Evolutionary conservation across 495 filamentous ascomycete species (phyloP), one percentile per base, ranked within the genome.

Genomic region (Lasiosphaeria ovina): DNA sequence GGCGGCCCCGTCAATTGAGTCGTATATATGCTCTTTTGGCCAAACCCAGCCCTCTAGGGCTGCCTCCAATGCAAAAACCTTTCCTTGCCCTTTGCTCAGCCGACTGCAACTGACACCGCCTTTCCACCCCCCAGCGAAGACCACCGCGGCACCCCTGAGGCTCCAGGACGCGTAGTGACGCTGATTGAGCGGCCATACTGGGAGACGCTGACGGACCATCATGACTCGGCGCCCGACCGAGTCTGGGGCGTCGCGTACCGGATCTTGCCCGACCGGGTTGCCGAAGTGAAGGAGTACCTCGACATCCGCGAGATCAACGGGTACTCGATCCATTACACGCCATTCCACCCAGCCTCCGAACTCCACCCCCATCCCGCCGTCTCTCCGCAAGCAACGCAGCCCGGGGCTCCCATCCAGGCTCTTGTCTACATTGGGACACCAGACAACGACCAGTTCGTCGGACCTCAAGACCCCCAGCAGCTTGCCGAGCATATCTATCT

Each of bases 281-380:
- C 84, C 60, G 89, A 92, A 75, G 95, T 97, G 3, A 87, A 89
- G 59, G 82, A 89, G 56, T 76, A 97, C 72, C 91, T 99, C 40
- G 93, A 98, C 70, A 92, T 96, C 58, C 88, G 95, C 12, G 95
- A 99, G 76, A 96, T 97, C 66, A 94, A 98, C 71, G 95, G 95
- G 6, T 98, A 98, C 70, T 89, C 84, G 36, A 92, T 94, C 62
- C 91, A 95, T 69, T 90, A 90, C 73, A 93, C 90, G 24, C 85
- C 87, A 1, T 96, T 96, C 73, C 78, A 90, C 69, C 83, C 89
- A 9, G 77, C 82, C 11, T 67, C 78, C 56, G 75, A 71, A 17
- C 69, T 78, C 35, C 65, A 68, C 45, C 57, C 68, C 50, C 45
- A 58, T 51, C 50, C 62, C 3, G 5, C 49, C 36, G 65, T 65